Conservation (phyloP, 805 yeast species). For the Candida odintsovae region DNA sequence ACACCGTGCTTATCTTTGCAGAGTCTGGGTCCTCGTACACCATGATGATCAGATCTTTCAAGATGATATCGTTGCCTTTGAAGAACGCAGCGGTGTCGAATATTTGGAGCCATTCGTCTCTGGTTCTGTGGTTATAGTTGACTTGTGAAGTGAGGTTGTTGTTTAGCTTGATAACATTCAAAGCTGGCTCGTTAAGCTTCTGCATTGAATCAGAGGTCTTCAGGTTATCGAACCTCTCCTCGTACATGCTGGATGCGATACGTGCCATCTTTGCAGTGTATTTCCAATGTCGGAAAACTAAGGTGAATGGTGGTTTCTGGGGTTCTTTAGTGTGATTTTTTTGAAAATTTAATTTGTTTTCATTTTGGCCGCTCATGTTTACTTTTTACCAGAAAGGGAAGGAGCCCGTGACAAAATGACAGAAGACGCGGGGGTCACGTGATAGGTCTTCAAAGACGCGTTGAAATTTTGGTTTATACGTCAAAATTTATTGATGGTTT, state of each 20-base stretch:
- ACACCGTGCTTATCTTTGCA: slow-evolving; percentile 43
- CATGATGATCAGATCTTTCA: slow-evolving; percentile 40
- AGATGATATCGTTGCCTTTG: slow-evolving; percentile 40
- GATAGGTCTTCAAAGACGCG: neutral
- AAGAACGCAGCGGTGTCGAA: slow-evolving; percentile 48
- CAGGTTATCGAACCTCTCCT: slow-evolving; percentile 14
- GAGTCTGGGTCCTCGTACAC: slow-evolving; percentile 44
- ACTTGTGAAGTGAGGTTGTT: slow-evolving; percentile 14
- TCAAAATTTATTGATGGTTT: neutral
- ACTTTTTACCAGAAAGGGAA: neutral
- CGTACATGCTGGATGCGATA: slow-evolving; percentile 21
- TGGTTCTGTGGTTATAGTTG: slow-evolving; percentile 15
- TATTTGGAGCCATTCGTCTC: slow-evolving; percentile 35
- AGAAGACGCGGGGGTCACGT: neutral
- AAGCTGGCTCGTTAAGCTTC: slow-evolving; percentile 15
- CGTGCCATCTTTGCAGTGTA: slow-evolving; percentile 10
- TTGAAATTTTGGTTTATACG: neutral
- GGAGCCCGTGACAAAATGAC: neutral
- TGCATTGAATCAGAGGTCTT: slow-evolving; percentile 1
- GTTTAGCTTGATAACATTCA: slow-evolving; percentile 18
- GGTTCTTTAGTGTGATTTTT: neutral
- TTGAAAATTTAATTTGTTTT: neutral
- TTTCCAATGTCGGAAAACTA: neutral
- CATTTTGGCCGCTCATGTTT: slow-evolving; percentile 1
- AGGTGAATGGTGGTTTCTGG: neutral